Evolutionary conservation across 257 asterid genomes (phyloP), one percentile per base, ranked within the genome.

Genomic region (Sherardia arvensis): DNA sequence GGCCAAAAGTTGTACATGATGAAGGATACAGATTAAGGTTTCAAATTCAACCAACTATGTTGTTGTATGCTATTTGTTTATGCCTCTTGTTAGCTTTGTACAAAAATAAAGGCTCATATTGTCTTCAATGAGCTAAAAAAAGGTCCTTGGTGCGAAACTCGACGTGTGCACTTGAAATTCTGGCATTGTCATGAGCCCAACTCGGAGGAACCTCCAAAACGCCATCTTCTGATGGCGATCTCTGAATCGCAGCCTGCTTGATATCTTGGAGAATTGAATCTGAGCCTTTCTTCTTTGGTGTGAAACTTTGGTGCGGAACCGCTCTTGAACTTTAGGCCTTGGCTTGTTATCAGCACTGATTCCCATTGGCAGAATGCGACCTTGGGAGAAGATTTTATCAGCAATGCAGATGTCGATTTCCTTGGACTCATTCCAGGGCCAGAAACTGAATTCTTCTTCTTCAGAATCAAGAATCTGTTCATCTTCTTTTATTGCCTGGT

Each of bases 221-320:
- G 80, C 60, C 3, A 86, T 74, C 28, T 69, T 72, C 8, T 28
- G 45, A 43, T 17, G 59, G 48, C 60, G 28, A 59, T 57, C 58
- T 15, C 67, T 8, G 25, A 30, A 26, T 20, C 47, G 53, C 40
- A 59, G 71, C 33, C 23, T 20, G 21, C 51, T 70, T 56, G 69
- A 68, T 21, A 64, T 29, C 67, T 59, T 68, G 17, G 90, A 58
- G 8, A 71, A 33, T 22, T 69, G 79, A 40, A 87, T 64, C 32
- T 74, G 83, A 22, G 92, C 94, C 2, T 86, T 86, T 1, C 95
- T 94, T 60, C 98, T 91, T 0, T 94, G 98, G 71, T 84, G 90
- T 1, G 95, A 80, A 55, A 9, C 49, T 22, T 81, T n/a, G n/a
- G n/a, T n/a, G n/a, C n/a, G 88, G 73, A 83, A 84, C 11, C 67